A percentile compares a stretch with the other conserved stretches of the same genome.
Conservation (phyloP, 2,329 filamentous ascomycete species). For the Leptodontidium sp. region DNA sequence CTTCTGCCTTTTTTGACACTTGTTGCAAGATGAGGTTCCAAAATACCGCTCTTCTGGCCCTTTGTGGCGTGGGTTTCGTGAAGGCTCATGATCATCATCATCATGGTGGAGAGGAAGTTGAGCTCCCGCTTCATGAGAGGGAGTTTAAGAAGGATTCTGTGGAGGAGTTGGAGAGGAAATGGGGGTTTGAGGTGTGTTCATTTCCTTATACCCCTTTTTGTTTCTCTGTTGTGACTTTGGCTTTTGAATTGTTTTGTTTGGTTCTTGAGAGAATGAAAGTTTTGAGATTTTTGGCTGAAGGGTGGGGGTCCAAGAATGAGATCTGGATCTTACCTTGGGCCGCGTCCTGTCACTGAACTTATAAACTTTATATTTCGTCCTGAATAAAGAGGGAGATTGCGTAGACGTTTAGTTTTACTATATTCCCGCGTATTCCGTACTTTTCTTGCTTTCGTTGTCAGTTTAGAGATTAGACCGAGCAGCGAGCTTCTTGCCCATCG, state of each 20-base stretch:
- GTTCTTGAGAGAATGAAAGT: not conserved
- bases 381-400: too few species aligned
- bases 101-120: slow-evolving; percentile 41
- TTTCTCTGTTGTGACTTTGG: slow-evolving; percentile 4
- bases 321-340: too few species aligned
- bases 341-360: too few species aligned
- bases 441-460: too few species aligned
- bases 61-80: slow-evolving; percentile 1
- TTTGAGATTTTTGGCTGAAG: not conserved
- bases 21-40: not conserved
- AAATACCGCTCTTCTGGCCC: not conserved
- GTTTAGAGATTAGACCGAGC: too few species aligned
- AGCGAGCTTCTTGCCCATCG: too few species aligned
- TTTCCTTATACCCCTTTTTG: not conserved
- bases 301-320: too few species aligned
- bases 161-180: slow-evolving; percentile 63
- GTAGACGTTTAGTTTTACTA: too few species aligned
- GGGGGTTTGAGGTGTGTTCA: slow-evolving; percentile 61
- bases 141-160: slow-evolving; percentile 60
- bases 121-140: slow-evolving; percentile 49
- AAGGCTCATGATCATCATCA: slow-evolving; percentile 25
- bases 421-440: too few species aligned
- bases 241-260: not conserved
- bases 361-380: too few species aligned
- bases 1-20: too few species aligned